phyloP scores from a whole-genome alignment of 345 rosid species.

The Hirschfeldia incana region DNA sequence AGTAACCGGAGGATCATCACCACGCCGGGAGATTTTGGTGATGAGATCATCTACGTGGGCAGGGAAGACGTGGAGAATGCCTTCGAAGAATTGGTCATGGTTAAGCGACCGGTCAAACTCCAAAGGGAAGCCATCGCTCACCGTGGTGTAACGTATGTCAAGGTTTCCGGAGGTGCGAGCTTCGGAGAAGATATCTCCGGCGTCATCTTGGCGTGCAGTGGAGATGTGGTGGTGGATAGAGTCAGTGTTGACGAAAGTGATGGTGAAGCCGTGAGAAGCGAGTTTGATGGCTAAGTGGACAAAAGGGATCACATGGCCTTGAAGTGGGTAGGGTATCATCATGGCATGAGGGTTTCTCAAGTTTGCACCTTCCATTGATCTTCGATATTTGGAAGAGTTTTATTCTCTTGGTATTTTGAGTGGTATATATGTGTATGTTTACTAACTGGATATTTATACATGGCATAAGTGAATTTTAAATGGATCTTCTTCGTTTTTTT shows the following conservation, averaged over 20 bases:
- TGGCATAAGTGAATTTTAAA: neutral
- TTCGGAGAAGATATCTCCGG: slow-evolving; percentile 44
- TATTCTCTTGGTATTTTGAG: slow-evolving; percentile 7
- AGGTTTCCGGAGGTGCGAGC: slow-evolving; percentile 37
- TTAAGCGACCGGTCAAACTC: slow-evolving; percentile 59
- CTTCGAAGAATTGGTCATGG: slow-evolving; percentile 60
- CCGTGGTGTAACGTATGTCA: slow-evolving; percentile 56
- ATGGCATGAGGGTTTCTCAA: slow-evolving; percentile 48
- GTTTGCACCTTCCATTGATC: slow-evolving; percentile 25
- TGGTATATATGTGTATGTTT: neutral
- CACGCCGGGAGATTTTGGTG: slow-evolving; percentile 30
- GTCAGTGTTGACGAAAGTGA: slow-evolving; percentile 71
- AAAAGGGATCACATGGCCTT: slow-evolving; percentile 63
- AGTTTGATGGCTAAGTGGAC: slow-evolving; percentile 63
- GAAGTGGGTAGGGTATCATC: slow-evolving; percentile 60
- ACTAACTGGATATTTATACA: neutral
- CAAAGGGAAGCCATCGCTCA: slow-evolving; percentile 59
- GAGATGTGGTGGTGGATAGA: slow-evolving; percentile 55
- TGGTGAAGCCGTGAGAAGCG: slow-evolving; percentile 66
- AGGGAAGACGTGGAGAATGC: slow-evolving; percentile 54
- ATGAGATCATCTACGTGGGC: slow-evolving; percentile 55
- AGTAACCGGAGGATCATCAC: slow-evolving; percentile 40
- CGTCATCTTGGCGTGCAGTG: slow-evolving; percentile 26
- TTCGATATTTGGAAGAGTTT: neutral
- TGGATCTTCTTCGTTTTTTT: neutral